A percentile compares a stretch with the other conserved stretches of the same genome.
These are phyloP conservation scores for Leccinum sublutescens DNA, from an alignment of 768 basidiomycete genomes.

Conservation along the genomic window DNA sequence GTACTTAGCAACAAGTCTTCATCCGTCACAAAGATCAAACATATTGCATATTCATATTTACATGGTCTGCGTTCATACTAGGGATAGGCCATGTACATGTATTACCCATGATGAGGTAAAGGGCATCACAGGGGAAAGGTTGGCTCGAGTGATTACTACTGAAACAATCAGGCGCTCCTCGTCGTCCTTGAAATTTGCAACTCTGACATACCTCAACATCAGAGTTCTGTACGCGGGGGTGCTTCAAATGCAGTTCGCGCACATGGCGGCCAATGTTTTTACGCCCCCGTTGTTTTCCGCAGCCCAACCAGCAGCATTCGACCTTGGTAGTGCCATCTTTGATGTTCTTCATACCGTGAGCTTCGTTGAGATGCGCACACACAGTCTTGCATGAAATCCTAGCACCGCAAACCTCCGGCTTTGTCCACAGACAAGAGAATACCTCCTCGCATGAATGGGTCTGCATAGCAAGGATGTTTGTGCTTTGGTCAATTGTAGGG, in stretches of 20 bases:
- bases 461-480: background rate
- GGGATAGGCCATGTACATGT: background rate
- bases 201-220: background rate
- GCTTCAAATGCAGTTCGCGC: background rate
- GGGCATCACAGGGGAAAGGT: background rate
- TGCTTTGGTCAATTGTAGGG: background rate
- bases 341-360: background rate
- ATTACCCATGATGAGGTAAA: background rate
- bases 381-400: background rate
- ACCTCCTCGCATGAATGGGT: background rate
- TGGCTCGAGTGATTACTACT: background rate
- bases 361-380: background rate
- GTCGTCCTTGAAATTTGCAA: background rate
- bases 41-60: background rate
- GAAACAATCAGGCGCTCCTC: background rate
- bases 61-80: background rate
- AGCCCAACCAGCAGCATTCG: background rate
- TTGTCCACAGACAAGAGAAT: background rate
- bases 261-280: conserved; percentile 12
- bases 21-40: background rate
- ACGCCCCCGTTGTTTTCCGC: fast-evolving
- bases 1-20: too few relatives aligned
- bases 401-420: background rate
- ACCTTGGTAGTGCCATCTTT: fast-evolving
- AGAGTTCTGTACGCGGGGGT: background rate